These are phyloP conservation scores for Mycosarcoma mackinlayi DNA, from an alignment of 1,284 basidiomycete species.

Conservation along the genomic window DNA sequence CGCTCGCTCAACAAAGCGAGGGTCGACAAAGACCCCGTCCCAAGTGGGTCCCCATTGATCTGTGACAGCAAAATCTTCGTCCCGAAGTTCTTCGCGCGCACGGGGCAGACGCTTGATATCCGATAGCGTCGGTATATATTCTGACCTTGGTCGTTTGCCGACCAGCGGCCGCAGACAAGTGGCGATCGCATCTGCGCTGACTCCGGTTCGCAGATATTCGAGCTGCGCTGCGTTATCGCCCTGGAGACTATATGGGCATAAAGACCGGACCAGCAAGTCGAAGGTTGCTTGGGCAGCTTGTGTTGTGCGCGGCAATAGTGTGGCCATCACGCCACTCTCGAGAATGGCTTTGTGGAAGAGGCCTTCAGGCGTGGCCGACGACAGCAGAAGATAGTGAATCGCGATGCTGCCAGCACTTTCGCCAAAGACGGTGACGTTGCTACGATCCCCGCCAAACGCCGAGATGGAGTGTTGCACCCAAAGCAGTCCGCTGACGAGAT, in stretches of 20 bases:
- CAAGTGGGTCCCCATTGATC: constrained; percentile 51
- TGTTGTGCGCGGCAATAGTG: constrained; percentile 39
- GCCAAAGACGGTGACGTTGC: constrained; percentile 69
- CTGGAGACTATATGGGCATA: constrained; percentile 25
- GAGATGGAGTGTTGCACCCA: constrained; percentile 76
- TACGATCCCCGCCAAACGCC: constrained; percentile 76
- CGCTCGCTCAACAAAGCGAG: constrained; percentile 20
- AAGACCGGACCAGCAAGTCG: constrained; percentile 24
- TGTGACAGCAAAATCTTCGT: constrained; percentile 12
- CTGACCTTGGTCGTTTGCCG: constrained; percentile 39
- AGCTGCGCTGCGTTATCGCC: constrained; percentile 33
- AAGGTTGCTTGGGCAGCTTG: constrained; percentile 44
- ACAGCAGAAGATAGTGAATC: constrained; percentile 48
- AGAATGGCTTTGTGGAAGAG: constrained; percentile 50
- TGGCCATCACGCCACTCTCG: constrained; percentile 41
- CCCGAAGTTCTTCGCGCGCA: constrained; percentile 21
- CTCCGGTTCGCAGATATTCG: constrained; percentile 27
- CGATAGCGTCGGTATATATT: constrained; percentile 20
- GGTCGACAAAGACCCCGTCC: constrained; percentile 45
- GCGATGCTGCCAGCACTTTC: constrained; percentile 57
- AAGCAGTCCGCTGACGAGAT: constrained; percentile 73
- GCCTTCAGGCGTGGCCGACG: constrained; percentile 17
- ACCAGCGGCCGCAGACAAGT: constrained; percentile 22
- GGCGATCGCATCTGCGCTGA: constrained; percentile 36
- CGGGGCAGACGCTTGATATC: constrained; percentile 12